phyloP scores from a whole-genome alignment of 2,329 filamentous ascomycete species.

The Allantophomopsis cytisporea region DNA sequence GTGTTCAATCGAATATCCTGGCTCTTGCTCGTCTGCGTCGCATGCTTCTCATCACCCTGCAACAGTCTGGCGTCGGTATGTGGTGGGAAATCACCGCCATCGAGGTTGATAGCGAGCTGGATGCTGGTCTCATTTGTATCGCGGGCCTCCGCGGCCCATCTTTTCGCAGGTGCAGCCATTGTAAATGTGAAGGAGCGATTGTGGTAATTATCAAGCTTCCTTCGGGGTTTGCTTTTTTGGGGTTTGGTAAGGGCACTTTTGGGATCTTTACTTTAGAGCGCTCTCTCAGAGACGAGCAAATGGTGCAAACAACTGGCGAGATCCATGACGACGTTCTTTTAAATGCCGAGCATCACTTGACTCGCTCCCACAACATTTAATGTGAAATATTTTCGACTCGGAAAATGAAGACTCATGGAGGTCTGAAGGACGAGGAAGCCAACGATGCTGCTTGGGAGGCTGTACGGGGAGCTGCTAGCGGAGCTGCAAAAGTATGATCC shows the following conservation, averaged over 20 bases:
- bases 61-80: slow-evolving; percentile 44
- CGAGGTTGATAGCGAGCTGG: slow-evolving; percentile 80
- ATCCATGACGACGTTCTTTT: no score
- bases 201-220: no score
- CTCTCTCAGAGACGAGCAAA: no score
- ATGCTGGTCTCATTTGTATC: slow-evolving; percentile 99
- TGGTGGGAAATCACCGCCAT: slow-evolving; percentile 68
- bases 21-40: slow-evolving; percentile 68
- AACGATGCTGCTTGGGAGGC: slow-evolving; percentile 61
- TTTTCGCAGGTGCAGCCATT: slow-evolving; percentile 19
- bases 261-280: no score
- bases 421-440: slow-evolving; percentile 51
- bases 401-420: slow-evolving; percentile 20
- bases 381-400: not conserved
- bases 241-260: no score
- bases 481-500: slow-evolving; percentile 44
- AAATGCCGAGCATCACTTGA: no score
- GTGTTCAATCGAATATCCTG: slow-evolving; percentile 84
- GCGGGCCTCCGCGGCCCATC: slow-evolving; percentile 69
- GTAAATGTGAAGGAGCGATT: no score
- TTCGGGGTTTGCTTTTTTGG: no score
- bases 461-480: slow-evolving; percentile 48
- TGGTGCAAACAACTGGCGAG: no score
- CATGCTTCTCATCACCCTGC: slow-evolving; percentile 49
- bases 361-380: no score